A percentile compares a stretch with the other conserved stretches of the same genome.
phyloP scores from a whole-genome alignment of 495 filamentous ascomycete genomes.

The Penicillium salamii region DNA sequence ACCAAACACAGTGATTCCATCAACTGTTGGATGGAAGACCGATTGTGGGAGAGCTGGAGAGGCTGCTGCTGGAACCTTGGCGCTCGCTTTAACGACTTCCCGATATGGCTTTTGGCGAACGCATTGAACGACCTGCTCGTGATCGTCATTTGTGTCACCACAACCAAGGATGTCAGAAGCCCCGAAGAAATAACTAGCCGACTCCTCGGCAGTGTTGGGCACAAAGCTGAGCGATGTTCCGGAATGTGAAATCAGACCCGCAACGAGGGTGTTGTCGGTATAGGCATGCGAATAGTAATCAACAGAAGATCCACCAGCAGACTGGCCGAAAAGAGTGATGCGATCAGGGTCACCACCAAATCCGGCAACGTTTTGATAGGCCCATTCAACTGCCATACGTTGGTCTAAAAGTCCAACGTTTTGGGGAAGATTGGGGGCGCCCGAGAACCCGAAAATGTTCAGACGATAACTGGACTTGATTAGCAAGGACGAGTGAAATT shows the following conservation, averaged over 20 bases:
- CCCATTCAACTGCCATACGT: slow-evolving; percentile 49
- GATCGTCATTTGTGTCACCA: slow-evolving; percentile 3
- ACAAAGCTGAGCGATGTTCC: slow-evolving; percentile 49
- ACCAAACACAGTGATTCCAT: slow-evolving; percentile 44
- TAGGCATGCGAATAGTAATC: slow-evolving; percentile 54
- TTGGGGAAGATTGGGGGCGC: slow-evolving; percentile 31
- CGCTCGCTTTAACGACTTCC: slow-evolving; percentile 26
- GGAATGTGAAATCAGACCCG: slow-evolving; percentile 51
- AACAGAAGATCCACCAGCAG: slow-evolving; percentile 43
- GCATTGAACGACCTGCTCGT: slow-evolving; percentile 34
- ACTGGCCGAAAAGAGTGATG: slow-evolving; percentile 56
- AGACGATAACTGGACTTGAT: slow-evolving; percentile 35
- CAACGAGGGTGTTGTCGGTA: slow-evolving; percentile 34
- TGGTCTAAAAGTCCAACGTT: slow-evolving; percentile 47
- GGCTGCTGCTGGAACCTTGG: slow-evolving; percentile 19
- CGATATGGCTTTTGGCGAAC: slow-evolving; percentile 39
- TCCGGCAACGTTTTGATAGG: slow-evolving; percentile 59
- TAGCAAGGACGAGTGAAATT: neutral
- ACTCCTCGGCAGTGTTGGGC: slow-evolving; percentile 26
- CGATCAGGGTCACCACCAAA: slow-evolving; percentile 51
- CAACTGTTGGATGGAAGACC: slow-evolving; percentile 47
- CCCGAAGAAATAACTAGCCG: slow-evolving; percentile 34
- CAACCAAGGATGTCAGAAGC: slow-evolving; percentile 42
- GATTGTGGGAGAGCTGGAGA: slow-evolving; percentile 27
- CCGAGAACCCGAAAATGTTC: slow-evolving; percentile 52